These are phyloP conservation scores for Apiotrichum brassicae DNA, from an alignment of 1,284 basidiomycete species.

Conservation along the genomic window DNA sequence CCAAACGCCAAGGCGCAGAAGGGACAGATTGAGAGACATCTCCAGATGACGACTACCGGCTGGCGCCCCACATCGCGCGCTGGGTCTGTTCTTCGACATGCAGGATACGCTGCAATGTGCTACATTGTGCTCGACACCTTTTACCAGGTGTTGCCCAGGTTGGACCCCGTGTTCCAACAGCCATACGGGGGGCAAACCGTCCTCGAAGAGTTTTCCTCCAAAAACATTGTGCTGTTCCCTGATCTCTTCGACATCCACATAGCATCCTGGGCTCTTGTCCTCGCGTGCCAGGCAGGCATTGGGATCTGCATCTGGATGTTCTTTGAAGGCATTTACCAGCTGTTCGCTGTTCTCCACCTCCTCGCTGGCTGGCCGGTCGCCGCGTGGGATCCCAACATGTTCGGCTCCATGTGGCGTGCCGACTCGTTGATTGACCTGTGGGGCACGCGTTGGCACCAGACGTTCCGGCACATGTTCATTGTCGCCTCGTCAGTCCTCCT, in stretches of 20 bases:
- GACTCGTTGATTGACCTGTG: constrained; percentile 44
- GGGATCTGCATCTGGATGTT: constrained; percentile 26
- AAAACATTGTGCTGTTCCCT: constrained; percentile 24
- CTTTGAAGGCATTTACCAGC: constrained; percentile 35
- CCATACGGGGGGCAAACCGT: constrained; percentile 10
- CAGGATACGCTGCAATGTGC: constrained; percentile 13
- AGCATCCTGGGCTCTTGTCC: constrained; percentile 15
- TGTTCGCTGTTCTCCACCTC: constrained; percentile 22
- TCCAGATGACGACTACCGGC: not conserved
- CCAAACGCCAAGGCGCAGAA: not conserved
- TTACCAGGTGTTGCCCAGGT: constrained; percentile 5
- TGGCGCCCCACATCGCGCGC: constrained; percentile 12
- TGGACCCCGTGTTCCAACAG: not conserved
- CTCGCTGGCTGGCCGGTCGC: constrained; percentile 26
- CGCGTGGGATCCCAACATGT: constrained; percentile 39
- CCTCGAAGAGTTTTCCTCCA: not conserved
- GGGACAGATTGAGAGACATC: not conserved
- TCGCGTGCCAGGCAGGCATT: constrained; percentile 21
- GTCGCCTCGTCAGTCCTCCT: not conserved
- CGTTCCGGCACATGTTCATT: constrained; percentile 16
- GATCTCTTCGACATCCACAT: constrained; percentile 7
- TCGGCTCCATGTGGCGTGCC: constrained; percentile 33
- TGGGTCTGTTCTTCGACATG: constrained; percentile 25
- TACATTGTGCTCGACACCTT: constrained; percentile 30
- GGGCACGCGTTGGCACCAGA: constrained; percentile 46